Evolutionary conservation across 2,329 filamentous ascomycete species (phyloP).

Genomic region (Coniosporium tulheliwenetii): DNA sequence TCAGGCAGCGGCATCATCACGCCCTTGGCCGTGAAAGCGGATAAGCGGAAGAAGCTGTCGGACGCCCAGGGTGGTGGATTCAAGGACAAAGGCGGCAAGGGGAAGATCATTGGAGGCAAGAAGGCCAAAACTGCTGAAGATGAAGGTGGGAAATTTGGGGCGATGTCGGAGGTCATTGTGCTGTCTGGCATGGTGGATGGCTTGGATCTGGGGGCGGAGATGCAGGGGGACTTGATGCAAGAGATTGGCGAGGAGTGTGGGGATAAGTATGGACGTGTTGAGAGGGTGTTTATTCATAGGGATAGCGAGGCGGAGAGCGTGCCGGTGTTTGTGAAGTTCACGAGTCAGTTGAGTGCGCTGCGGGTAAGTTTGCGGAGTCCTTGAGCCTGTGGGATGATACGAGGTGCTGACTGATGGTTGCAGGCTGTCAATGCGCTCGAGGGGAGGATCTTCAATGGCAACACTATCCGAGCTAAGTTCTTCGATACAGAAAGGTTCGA

Average conservation of each 20-base stretch:
- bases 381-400: background rate
- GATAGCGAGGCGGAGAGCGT: slow-evolving; percentile 30
- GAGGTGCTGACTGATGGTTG: slow-evolving; percentile 3
- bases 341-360: slow-evolving; percentile 66
- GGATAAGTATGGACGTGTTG: slow-evolving; percentile 74
- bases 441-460: slow-evolving; percentile 77
- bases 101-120: slow-evolving; percentile 68
- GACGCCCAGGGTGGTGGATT: slow-evolving; percentile 70
- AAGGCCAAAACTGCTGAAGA: slow-evolving; percentile 28
- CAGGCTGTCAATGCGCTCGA: slow-evolving; percentile 82
- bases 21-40: slow-evolving; percentile 67
- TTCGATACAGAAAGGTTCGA: slow-evolving; percentile 77
- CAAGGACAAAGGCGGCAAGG: slow-evolving; percentile 44
- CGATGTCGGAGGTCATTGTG: slow-evolving; percentile 70
- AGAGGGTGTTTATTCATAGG: slow-evolving; percentile 61
- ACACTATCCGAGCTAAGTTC: slow-evolving; percentile 66
- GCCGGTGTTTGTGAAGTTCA: slow-evolving; percentile 88
- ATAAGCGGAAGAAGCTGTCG: slow-evolving; percentile 66
- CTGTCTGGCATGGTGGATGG: slow-evolving; percentile 74
- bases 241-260: slow-evolving; percentile 92
- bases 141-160: slow-evolving; percentile 19
- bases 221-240: slow-evolving; percentile 60
- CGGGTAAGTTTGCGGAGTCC: slow-evolving; percentile 42
- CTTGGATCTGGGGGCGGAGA: slow-evolving; percentile 66
- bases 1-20: slow-evolving; percentile 70